Evolutionary conservation across 305 asterid species (phyloP).

Genomic region (Salvia sclarea): DNA sequence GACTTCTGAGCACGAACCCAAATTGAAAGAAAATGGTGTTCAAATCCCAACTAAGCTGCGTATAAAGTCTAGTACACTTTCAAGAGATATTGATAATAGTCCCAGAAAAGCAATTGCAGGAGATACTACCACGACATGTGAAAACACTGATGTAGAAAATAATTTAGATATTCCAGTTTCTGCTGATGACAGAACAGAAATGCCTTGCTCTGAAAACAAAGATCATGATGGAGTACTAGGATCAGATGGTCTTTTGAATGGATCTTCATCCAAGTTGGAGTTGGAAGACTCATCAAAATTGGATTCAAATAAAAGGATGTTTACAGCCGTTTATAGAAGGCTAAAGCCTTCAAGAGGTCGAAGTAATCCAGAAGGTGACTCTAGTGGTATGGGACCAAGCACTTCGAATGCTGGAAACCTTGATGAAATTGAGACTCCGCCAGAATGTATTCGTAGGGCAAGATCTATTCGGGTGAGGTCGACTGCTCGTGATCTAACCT

Average conservation of each 20-base stretch:
- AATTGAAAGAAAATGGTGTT: conserved; percentile 45
- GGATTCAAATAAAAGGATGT: conserved; percentile 66
- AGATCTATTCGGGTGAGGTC: conserved; percentile 70
- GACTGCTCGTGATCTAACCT: conserved; percentile 43
- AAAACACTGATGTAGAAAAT: conserved; percentile 33
- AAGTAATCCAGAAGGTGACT: conserved; percentile 46
- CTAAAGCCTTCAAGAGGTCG: conserved; percentile 60
- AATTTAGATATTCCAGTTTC: conserved; percentile 39
- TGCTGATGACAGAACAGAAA: conserved; percentile 34
- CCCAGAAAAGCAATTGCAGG: conserved; percentile 38
- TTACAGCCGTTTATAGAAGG: conserved; percentile 81
- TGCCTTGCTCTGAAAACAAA: conserved; percentile 39
- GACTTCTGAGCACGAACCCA: conserved; percentile 37
- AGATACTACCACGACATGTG: conserved; percentile 37
- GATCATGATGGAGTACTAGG: conserved; percentile 42
- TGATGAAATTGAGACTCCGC: conserved; percentile 48
- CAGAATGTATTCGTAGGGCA: conserved; percentile 67
- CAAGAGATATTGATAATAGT: conserved; percentile 48
- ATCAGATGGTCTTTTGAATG: conserved; percentile 41
- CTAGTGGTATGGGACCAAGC: conserved; percentile 60
- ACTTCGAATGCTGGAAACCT: conserved; percentile 54
- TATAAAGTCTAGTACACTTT: conserved; percentile 56
- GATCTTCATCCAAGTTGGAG: conserved; percentile 41
- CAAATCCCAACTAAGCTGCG: conserved; percentile 58
- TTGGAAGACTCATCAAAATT: conserved; percentile 51